Conservation (phyloP, 2,329 filamentous ascomycete species). For the Cadophora gregata region DNA sequence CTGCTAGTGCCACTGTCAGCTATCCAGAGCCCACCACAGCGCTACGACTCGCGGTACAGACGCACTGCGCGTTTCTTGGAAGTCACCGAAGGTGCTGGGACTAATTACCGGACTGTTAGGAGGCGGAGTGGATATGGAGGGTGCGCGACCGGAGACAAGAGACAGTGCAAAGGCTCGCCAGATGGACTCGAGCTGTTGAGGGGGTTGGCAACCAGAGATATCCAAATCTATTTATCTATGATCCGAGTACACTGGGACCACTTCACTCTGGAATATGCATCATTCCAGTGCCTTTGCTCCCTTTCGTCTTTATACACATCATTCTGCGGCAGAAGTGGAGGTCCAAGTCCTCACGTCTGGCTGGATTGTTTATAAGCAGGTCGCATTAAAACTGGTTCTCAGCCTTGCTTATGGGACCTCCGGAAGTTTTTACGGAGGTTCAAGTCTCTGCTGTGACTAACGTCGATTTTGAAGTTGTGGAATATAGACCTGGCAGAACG, state of each 20-base stretch:
- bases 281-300: background rate
- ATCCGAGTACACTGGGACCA: background rate
- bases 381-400: conserved; percentile 23
- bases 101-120: background rate
- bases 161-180: background rate
- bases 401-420: conserved; percentile 28
- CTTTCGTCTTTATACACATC: conserved; percentile 25
- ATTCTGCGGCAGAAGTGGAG: conserved; percentile 30
- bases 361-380: conserved; percentile 28
- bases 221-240: background rate
- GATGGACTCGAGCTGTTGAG: background rate
- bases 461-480: background rate
- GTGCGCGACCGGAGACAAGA: background rate
- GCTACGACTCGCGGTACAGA: conserved; percentile 16
- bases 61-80: conserved; percentile 15
- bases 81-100: background rate
- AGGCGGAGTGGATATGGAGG: background rate
- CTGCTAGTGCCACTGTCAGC: conserved; percentile 5
- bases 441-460: conserved; percentile 13
- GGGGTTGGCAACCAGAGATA: background rate
- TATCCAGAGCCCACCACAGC: conserved; percentile 1
- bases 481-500: background rate
- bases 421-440: conserved; percentile 18
- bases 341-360: conserved; percentile 19
- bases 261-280: conserved; percentile 5